Evolutionary conservation across 2,329 filamentous ascomycete species (phyloP).

Genomic region (Fusarium piperis): DNA sequence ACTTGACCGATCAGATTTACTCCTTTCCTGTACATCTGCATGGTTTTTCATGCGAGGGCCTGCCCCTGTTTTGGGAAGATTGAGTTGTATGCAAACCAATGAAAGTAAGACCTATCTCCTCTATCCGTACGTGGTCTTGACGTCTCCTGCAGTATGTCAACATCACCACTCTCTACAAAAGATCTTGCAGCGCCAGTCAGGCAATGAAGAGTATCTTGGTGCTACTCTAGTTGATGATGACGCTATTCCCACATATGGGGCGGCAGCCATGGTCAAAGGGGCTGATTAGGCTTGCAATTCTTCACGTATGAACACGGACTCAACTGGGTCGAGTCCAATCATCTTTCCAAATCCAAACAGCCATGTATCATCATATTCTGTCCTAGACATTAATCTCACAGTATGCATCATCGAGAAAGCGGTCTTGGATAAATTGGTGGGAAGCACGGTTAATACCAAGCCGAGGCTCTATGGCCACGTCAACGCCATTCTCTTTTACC

Average conservation of each 20-base stretch:
- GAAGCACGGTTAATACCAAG: neutral
- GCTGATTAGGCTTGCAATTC: neutral
- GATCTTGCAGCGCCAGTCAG: neutral
- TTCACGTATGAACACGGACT: neutral
- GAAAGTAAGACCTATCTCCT: neutral
- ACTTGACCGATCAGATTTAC: neutral
- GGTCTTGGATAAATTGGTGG: neutral
- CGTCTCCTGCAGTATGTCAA: neutral
- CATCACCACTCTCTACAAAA: neutral
- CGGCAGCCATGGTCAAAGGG: neutral
- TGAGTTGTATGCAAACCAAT: neutral
- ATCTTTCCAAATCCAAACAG: neutral
- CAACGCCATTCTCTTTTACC: neutral
- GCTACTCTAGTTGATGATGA: neutral
- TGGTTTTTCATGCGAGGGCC: neutral
- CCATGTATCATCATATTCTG: neutral
- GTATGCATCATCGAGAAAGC: neutral
- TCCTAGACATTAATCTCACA: neutral
- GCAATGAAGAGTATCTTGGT: neutral
- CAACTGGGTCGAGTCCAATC: neutral
- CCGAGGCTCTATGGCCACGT: neutral
- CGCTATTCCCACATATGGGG: neutral
- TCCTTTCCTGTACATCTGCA: neutral
- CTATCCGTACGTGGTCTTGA: neutral
- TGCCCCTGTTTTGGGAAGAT: neutral